Conservation (phyloP, 1,139 yeast genomes). For the Suhomyces atakaporum region DNA sequence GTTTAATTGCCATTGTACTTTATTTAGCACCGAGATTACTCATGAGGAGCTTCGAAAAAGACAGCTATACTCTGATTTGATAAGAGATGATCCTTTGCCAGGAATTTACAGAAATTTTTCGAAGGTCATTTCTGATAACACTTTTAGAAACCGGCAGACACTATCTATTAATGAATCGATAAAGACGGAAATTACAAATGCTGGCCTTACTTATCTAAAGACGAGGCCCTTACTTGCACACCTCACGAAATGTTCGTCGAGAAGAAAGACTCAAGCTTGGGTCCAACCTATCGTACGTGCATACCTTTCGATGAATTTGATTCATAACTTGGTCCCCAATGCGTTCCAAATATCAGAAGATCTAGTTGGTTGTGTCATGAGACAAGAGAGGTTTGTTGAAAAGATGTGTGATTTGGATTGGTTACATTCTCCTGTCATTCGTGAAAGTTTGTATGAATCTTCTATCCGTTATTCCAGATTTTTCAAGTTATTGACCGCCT, state of each 20-base stretch:
- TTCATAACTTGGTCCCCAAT: slow-evolving; percentile 21
- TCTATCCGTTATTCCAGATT: slow-evolving; percentile 29
- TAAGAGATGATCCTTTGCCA: slow-evolving; percentile 14
- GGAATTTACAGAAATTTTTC: slow-evolving; percentile 17
- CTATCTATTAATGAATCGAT: slow-evolving; percentile 7
- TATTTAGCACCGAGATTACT: slow-evolving; percentile 9
- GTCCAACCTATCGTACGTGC: slow-evolving; percentile 14
- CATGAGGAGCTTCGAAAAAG: slow-evolving; percentile 25
- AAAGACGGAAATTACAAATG: slow-evolving; percentile 1
- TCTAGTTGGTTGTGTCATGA: slow-evolving; percentile 32
- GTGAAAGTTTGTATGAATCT: slow-evolving; percentile 23
- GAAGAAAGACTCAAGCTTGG: slow-evolving; percentile 3
- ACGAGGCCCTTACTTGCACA: not conserved
- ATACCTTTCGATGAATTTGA: slow-evolving; percentile 22
- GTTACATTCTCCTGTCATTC: slow-evolving; percentile 26
- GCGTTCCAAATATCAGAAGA: slow-evolving; percentile 26
- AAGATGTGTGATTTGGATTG: slow-evolving; percentile 34
- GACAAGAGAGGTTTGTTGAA: slow-evolving; percentile 34
- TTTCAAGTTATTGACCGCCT: slow-evolving; percentile 21
- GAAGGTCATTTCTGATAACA: slow-evolving; percentile 8
- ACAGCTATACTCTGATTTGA: slow-evolving; percentile 26
- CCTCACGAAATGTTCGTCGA: slow-evolving; percentile 1
- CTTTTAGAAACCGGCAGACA: slow-evolving; percentile 6
- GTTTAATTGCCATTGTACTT: slow-evolving; percentile 12
- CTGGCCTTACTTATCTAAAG: not conserved